These are phyloP conservation scores for Pochonia chlamydosporia DNA, from an alignment of 2,329 filamentous ascomycete species.

Conservation along the genomic window DNA sequence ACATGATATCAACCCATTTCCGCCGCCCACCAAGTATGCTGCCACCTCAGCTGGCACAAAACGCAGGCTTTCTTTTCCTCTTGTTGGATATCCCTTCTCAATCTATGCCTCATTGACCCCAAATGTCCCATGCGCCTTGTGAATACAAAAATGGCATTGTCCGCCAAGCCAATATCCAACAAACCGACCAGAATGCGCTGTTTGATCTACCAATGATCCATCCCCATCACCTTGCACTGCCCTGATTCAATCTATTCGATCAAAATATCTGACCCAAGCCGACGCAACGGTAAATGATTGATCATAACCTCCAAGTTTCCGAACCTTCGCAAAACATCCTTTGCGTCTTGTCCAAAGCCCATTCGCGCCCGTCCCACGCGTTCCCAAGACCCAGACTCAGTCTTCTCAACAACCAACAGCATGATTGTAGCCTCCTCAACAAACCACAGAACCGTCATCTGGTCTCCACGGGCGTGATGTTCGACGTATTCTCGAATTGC, in stretches of 20 bases:
- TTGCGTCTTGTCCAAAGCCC: conserved; percentile 26
- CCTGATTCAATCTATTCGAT: conserved; percentile 26
- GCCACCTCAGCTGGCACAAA: too few species aligned
- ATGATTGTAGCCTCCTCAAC: conserved; percentile 27
- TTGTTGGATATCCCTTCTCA: too few species aligned
- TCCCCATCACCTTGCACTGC: too few species aligned
- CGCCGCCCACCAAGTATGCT: too few species aligned
- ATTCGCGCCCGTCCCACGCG: conserved; percentile 29
- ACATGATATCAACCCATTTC: too few species aligned
- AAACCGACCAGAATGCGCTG: too few species aligned
- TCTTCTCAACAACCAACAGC: conserved; percentile 26
- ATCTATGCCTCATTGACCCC: too few species aligned
- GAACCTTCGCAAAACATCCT: conserved; percentile 24
- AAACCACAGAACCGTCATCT: conserved; percentile 31
- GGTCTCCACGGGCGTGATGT: conserved; percentile 26
- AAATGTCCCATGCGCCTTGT: too few species aligned
- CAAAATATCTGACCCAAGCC: conserved; percentile 25
- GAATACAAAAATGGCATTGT: too few species aligned
- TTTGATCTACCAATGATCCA: too few species aligned
- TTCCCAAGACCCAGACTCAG: conserved; percentile 20
- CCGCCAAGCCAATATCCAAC: too few species aligned
- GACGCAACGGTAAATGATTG: conserved; percentile 23
- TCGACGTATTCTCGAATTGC: conserved; percentile 28
- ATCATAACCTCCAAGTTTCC: conserved; percentile 25
- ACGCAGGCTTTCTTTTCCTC: too few species aligned